Conservation (phyloP, 495 filamentous ascomycete species). For the Aspergillus sparsus region DNA sequence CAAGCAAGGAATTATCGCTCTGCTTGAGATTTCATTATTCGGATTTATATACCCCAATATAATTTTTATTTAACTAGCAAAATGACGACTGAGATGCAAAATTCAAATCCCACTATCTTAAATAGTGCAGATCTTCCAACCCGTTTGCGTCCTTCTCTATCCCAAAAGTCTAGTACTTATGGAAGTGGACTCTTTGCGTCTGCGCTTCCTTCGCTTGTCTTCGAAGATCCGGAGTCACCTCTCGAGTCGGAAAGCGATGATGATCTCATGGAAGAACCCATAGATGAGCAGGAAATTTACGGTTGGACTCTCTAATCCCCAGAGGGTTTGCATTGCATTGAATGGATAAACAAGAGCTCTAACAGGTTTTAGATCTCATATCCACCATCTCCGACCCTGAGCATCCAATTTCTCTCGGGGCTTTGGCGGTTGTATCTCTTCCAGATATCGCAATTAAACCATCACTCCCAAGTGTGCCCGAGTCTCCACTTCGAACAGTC, state of each 20-base stretch:
- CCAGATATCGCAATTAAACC: conserved; percentile 83
- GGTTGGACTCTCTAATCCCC: conserved; percentile 54
- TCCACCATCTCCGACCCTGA: conserved; percentile 94
- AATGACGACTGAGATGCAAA: conserved; percentile 63
- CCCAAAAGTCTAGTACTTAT: conserved; percentile 46
- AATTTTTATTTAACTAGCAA: not conserved
- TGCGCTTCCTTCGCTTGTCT: conserved; percentile 53
- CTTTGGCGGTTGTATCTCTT: conserved; percentile 89
- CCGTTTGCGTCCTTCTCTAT: conserved; percentile 54
- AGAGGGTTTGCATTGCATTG: not conserved
- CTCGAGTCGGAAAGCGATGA: conserved; percentile 56
- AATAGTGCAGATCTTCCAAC: conserved; percentile 90
- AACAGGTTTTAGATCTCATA: conserved; percentile 71
- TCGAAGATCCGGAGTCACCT: conserved; percentile 31
- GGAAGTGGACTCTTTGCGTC: conserved; percentile 43
- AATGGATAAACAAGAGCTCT: conserved; percentile 3
- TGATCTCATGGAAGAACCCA: conserved; percentile 69
- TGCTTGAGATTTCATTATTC: too few species aligned
- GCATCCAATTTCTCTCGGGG: conserved; percentile 89
- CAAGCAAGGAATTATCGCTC: too few species aligned
- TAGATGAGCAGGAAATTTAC: conserved; percentile 96
- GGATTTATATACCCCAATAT: too few species aligned
- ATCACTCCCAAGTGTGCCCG: conserved; percentile 50
- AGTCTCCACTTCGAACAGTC: conserved; percentile 51
- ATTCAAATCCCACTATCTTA: conserved; percentile 93